These are phyloP conservation scores for Penicillium sp. DNA, from an alignment of 2,329 filamentous ascomycete genomes.

Conservation along the genomic window DNA sequence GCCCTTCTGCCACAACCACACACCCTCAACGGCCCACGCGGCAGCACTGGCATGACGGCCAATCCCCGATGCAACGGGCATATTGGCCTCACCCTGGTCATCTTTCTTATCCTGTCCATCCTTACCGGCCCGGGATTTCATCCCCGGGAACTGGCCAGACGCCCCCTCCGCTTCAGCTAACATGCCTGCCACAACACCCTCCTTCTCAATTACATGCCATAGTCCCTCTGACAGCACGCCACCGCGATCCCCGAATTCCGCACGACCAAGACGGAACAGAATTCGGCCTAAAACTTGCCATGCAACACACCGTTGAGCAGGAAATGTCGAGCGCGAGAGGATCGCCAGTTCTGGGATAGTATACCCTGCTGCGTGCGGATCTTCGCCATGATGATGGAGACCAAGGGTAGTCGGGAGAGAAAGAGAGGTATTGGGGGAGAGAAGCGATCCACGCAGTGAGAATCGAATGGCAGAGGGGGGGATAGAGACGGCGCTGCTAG, in stretches of 20 bases:
- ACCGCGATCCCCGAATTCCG: conserved; percentile 65
- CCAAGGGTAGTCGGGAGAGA: conserved; percentile 75
- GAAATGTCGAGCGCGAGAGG: conserved; percentile 76
- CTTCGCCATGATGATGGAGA: conserved; percentile 89
- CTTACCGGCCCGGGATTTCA: conserved; percentile 1
- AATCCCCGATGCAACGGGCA: conserved; percentile 28
- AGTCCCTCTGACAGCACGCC: conserved; percentile 71
- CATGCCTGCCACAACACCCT: conserved; percentile 74
- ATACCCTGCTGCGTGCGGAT: conserved; percentile 91
- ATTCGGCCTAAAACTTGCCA: conserved; percentile 88
- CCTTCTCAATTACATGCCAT: conserved; percentile 78
- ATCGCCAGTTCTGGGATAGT: conserved; percentile 84
- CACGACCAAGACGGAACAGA: conserved; percentile 77
- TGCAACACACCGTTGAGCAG: conserved; percentile 85
- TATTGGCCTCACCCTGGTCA: background rate
- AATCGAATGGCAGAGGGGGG: conserved; percentile 76
- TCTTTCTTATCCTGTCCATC: background rate
- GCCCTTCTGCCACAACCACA: conserved; percentile 84
- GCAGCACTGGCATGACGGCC: conserved; percentile 72
- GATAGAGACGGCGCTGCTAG: conserved; percentile 66
- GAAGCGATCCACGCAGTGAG: conserved; percentile 77
- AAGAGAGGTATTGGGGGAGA: conserved; percentile 74
- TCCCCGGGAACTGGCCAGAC: conserved; percentile 41
- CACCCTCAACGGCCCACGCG: conserved; percentile 82
- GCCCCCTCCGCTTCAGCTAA: conserved; percentile 70